Evolutionary conservation across 805 yeast species (phyloP).

Genomic region (Pichia nakasei): DNA sequence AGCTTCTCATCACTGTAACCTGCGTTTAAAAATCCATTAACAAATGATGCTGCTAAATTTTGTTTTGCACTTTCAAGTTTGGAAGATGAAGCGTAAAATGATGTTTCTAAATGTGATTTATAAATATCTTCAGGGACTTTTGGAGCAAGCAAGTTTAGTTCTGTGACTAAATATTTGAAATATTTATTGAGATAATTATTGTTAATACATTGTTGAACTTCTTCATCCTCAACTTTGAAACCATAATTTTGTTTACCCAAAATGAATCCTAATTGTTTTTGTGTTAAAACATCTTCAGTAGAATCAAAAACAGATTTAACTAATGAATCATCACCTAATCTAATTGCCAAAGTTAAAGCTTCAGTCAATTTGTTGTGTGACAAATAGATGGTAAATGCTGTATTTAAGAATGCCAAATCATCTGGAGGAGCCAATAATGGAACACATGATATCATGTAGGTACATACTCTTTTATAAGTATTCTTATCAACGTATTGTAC

Average conservation of each 20-base stretch:
- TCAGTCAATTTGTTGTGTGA: conserved; percentile 75
- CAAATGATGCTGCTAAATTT: conserved; percentile 90
- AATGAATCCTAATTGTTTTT: conserved; percentile 86
- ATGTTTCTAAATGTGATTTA: conserved; percentile 78
- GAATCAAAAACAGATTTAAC: conserved; percentile 76
- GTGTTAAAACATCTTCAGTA: conserved; percentile 61
- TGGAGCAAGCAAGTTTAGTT: conserved; percentile 80
- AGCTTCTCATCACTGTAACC: conserved; percentile 87
- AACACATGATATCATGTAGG: conserved; percentile 94
- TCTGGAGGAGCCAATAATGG: conserved; percentile 94
- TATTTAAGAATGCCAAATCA: conserved; percentile 73
- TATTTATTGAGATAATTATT: conserved; percentile 73
- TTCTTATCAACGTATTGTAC: conserved; percentile 78
- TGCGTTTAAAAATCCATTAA: conserved; percentile 81
- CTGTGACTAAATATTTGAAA: conserved; percentile 72
- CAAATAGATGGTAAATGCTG: conserved; percentile 81
- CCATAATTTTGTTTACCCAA: conserved; percentile 81
- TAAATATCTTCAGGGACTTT: conserved; percentile 93
- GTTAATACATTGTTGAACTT: conserved; percentile 76
- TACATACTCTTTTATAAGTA: conserved; percentile 82
- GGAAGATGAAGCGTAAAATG: conserved; percentile 42
- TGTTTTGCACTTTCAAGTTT: conserved; percentile 87
- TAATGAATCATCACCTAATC: conserved; percentile 73
- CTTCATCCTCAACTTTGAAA: conserved; percentile 58
- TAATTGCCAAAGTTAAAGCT: conserved; percentile 82